phyloP scores from a whole-genome alignment of 148 eudicot species.

The Vaccinium corymbosum region DNA sequence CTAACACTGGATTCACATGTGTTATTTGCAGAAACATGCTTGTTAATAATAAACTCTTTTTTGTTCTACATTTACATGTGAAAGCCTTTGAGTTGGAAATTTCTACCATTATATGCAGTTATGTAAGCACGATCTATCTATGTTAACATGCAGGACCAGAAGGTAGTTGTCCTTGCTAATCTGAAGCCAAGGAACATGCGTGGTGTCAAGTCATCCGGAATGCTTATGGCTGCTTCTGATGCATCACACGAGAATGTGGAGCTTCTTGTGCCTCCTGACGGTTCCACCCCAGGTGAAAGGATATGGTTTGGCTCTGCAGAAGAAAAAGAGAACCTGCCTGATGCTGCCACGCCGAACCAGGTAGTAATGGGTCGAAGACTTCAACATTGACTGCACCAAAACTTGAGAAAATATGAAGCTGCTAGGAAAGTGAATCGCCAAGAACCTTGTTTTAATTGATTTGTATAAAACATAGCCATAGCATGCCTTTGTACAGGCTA shows the following conservation, averaged over 20 bases:
- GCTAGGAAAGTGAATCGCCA: too few species aligned
- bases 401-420: neutral
- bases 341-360: conserved; percentile 81
- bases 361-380: conserved; percentile 22
- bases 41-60: neutral
- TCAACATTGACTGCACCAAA: neutral
- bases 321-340: conserved; percentile 70
- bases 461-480: too few species aligned
- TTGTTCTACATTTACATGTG: neutral
- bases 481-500: too few species aligned
- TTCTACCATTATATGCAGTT: neutral
- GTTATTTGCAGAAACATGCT: neutral
- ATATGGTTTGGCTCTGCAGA: conserved; percentile 83
- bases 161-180: conserved; percentile 85
- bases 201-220: conserved; percentile 81
- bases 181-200: conserved; percentile 98
- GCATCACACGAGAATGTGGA: conserved; percentile 89
- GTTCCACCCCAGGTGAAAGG: conserved; percentile 79
- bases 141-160: conserved; percentile 47
- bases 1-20: neutral
- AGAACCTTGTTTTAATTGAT: too few species aligned
- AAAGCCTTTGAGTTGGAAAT: neutral
- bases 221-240: conserved; percentile 99
- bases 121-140: neutral
- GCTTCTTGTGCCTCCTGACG: conserved; percentile 90